Evolutionary conservation across 1,284 basidiomycete genomes (phyloP).

Genomic region (Rhodotorula glutinis): DNA sequence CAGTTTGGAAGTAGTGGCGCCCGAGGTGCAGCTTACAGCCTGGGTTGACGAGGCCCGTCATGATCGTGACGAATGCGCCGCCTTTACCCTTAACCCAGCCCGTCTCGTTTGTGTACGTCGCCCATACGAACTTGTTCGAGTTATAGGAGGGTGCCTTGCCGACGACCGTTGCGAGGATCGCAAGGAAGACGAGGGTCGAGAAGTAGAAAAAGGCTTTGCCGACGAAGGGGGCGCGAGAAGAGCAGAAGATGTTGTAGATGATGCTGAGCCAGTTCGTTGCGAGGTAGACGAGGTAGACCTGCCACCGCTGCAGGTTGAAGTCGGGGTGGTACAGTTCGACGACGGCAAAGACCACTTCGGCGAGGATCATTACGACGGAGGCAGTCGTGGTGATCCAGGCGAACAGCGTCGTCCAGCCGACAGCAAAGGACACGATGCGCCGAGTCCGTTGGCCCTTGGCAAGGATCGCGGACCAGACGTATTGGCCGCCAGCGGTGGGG

Average conservation of each 20-base stretch:
- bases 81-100: background rate
- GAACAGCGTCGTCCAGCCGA: constrained; percentile 32
- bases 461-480: constrained; percentile 30
- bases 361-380: constrained; percentile 33
- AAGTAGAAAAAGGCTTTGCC: constrained; percentile 1
- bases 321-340: constrained; percentile 25
- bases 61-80: constrained; percentile 3
- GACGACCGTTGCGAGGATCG: background rate
- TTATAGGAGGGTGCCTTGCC: background rate
- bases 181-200: constrained; percentile 2
- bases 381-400: constrained; percentile 37
- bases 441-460: constrained; percentile 15
- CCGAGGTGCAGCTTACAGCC: background rate
- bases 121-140: constrained; percentile 1
- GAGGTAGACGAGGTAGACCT: constrained; percentile 36
- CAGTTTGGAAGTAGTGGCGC: too few species aligned
- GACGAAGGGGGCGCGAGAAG: background rate
- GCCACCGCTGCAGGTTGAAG: constrained; percentile 37
- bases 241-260: constrained; percentile 29
- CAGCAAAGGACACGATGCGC: constrained; percentile 28
- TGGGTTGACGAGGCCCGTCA: constrained; percentile 5
- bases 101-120: constrained; percentile 10
- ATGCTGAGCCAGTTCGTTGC: constrained; percentile 29
- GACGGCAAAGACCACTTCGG: constrained; percentile 32
- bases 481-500: constrained; percentile 11